A percentile compares a stretch with the other conserved stretches of the same genome.
These are phyloP conservation scores for Talaromyces borbonicus DNA, from an alignment of 495 filamentous ascomycete genomes.

Conservation along the genomic window DNA sequence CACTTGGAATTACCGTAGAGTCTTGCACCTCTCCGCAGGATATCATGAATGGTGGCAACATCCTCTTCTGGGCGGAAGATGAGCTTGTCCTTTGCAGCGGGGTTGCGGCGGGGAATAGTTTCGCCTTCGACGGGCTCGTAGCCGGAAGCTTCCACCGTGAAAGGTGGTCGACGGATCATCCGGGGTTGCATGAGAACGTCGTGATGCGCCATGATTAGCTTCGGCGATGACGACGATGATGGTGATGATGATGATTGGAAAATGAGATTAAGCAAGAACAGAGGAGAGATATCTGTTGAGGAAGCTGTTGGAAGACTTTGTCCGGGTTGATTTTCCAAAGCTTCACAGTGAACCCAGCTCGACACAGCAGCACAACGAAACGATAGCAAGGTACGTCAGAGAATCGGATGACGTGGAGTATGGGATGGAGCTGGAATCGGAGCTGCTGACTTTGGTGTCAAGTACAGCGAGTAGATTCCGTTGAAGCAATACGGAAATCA, in stretches of 20 bases:
- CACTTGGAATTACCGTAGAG: constrained; percentile 86
- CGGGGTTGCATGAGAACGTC: constrained; percentile 52
- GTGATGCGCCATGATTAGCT: constrained; percentile 35
- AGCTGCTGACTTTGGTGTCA: too few relatives aligned
- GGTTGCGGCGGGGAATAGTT: constrained; percentile 80
- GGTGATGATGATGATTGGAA: neutral
- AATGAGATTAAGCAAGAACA: neutral
- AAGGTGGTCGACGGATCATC: constrained; percentile 50
- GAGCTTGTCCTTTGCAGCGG: constrained; percentile 60
- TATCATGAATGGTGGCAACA: constrained; percentile 77
- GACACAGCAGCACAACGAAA: too few relatives aligned
- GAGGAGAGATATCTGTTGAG: too few relatives aligned
- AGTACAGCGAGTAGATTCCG: too few relatives aligned
- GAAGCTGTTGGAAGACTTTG: too few relatives aligned
- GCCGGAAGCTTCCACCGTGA: constrained; percentile 71
- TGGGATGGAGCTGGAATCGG: too few relatives aligned
- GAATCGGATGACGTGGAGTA: too few relatives aligned
- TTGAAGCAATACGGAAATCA: too few relatives aligned
- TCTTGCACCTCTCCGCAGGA: constrained; percentile 64
- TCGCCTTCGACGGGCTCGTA: constrained; percentile 67
- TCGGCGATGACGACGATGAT: neutral
- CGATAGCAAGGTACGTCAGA: too few relatives aligned
- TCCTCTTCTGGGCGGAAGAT: constrained; percentile 55
- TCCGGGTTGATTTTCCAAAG: too few relatives aligned
- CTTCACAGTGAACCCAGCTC: too few relatives aligned